These are phyloP conservation scores for Aspergillus vadensis DNA, from an alignment of 2,329 filamentous ascomycete genomes.

Conservation along the genomic window DNA sequence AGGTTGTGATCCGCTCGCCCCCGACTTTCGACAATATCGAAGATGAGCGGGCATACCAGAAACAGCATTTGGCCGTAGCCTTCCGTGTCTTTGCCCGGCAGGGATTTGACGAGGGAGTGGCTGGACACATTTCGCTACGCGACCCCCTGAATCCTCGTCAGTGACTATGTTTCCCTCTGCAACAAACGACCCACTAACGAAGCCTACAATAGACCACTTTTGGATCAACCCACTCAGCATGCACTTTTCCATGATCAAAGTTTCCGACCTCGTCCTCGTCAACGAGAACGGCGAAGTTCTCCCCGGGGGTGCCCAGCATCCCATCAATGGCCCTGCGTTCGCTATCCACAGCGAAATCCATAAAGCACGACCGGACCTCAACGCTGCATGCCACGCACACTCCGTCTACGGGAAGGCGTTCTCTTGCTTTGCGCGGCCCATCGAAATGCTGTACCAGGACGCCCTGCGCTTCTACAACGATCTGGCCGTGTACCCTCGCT, in stretches of 20 bases:
- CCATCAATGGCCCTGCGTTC: conserved; percentile 51
- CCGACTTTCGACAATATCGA: conserved; percentile 28
- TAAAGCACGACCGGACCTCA: conserved; percentile 58
- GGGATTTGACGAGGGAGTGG: conserved; percentile 22
- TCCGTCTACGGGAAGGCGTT: conserved; percentile 50
- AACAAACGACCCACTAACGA: conserved; percentile 14
- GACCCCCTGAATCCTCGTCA: conserved; percentile 41
- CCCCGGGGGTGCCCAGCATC: conserved; percentile 39
- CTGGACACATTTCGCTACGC: conserved; percentile 50
- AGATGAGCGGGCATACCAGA: conserved; percentile 44
- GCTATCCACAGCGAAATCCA: conserved; percentile 50
- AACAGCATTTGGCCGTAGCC: conserved; percentile 51
- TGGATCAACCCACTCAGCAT: conserved; percentile 34
- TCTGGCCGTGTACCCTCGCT: conserved; percentile 21
- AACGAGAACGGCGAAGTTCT: conserved; percentile 48
- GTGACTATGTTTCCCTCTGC: conserved; percentile 26
- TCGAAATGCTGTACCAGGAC: conserved; percentile 50
- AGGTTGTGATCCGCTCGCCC: conserved; percentile 14
- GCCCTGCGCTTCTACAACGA: conserved; percentile 64
- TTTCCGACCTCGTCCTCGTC: conserved; percentile 49
- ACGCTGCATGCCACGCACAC: conserved; percentile 51
- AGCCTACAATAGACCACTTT: neutral
- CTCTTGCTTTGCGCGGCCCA: conserved; percentile 44
- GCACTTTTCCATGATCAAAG: conserved; percentile 45
- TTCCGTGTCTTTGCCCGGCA: conserved; percentile 29